Evolutionary conservation across 1,284 basidiomycete genomes (phyloP).

Genomic region (Apiotrichum veenhuisii): DNA sequence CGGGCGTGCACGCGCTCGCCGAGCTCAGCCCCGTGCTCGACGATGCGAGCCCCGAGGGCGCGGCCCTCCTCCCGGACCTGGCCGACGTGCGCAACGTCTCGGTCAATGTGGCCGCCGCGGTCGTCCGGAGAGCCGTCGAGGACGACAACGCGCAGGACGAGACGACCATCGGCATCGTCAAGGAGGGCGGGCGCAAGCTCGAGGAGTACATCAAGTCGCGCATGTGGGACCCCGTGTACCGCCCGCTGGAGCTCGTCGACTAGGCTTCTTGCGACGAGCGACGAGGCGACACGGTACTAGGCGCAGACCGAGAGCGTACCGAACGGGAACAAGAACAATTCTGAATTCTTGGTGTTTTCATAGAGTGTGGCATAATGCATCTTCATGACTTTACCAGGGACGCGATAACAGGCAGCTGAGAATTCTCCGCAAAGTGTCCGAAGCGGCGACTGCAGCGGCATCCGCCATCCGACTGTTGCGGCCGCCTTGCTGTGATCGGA

Average conservation of each 20-base stretch:
- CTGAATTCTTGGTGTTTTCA: no score
- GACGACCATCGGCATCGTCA: constrained; percentile 37
- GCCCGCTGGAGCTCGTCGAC: constrained; percentile 42
- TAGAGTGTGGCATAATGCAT: no score
- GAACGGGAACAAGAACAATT: no score
- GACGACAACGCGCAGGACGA: constrained; percentile 57
- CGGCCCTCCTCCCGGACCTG: constrained; percentile 56
- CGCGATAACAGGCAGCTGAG: no score
- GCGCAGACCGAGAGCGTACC: no score
- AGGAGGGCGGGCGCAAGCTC: constrained; percentile 31
- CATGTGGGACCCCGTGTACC: constrained; percentile 48
- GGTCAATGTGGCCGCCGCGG: constrained; percentile 60
- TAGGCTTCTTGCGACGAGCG: constrained; percentile 10
- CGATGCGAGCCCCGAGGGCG: constrained; percentile 62
- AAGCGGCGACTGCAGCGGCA: no score
- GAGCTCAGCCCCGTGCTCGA: constrained; percentile 68
- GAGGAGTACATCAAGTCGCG: constrained; percentile 44
- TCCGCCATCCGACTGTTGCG: no score
- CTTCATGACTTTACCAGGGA: no score
- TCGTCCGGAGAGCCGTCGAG: constrained; percentile 69
- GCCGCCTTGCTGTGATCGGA: no score
- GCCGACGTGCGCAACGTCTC: constrained; percentile 63
- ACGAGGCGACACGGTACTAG: no score
- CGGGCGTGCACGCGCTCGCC: constrained; percentile 63
- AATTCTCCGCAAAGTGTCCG: no score